Evolutionary conservation across 352 stramenopile species (phyloP).

Genomic region (Pythium pectinolyticum): DNA sequence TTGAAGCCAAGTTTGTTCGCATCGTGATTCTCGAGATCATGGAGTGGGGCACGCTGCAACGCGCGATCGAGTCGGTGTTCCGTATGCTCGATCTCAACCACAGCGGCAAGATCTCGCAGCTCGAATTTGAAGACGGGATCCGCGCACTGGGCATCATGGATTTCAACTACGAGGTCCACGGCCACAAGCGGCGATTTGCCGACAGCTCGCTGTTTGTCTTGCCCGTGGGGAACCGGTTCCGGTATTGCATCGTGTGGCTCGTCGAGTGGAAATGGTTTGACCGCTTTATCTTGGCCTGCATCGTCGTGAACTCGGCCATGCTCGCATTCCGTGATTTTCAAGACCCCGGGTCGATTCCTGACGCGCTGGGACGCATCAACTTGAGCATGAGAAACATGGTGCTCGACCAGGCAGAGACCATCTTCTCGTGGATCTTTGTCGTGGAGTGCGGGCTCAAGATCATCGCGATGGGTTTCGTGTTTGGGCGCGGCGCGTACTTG

Average conservation of each 20-base stretch:
- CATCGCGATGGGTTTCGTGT: constrained; percentile 64
- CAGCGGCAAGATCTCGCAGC: constrained; percentile 38
- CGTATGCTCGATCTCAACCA: constrained; percentile 39
- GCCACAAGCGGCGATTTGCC: constrained; percentile 40
- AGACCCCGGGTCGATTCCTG: constrained; percentile 36
- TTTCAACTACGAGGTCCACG: constrained; percentile 52
- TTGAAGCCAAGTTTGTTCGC: constrained; percentile 39
- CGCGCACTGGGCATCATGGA: constrained; percentile 41
- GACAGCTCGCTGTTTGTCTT: constrained; percentile 44
- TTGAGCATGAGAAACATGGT: constrained; percentile 37
- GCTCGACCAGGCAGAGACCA: constrained; percentile 37
- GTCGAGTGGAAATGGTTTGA: constrained; percentile 76
- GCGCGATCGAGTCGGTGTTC: constrained; percentile 40
- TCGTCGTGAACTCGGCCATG: constrained; percentile 66
- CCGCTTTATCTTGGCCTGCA: constrained; percentile 67
- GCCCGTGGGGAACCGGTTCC: constrained; percentile 34
- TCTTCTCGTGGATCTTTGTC: constrained; percentile 68
- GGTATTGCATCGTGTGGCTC: constrained; percentile 41
- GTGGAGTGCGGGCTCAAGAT: constrained; percentile 81
- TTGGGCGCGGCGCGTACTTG: constrained; percentile 60
- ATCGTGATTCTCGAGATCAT: constrained; percentile 39
- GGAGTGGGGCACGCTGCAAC: constrained; percentile 20
- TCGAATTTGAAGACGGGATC: constrained; percentile 47
- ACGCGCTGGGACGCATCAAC: constrained; percentile 26
- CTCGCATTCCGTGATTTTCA: constrained; percentile 61